Evolutionary conservation across 2,329 filamentous ascomycete genomes (phyloP), one percentile per base, ranked within the genome.

Genomic region (Dryadomyces quercivorus): DNA sequence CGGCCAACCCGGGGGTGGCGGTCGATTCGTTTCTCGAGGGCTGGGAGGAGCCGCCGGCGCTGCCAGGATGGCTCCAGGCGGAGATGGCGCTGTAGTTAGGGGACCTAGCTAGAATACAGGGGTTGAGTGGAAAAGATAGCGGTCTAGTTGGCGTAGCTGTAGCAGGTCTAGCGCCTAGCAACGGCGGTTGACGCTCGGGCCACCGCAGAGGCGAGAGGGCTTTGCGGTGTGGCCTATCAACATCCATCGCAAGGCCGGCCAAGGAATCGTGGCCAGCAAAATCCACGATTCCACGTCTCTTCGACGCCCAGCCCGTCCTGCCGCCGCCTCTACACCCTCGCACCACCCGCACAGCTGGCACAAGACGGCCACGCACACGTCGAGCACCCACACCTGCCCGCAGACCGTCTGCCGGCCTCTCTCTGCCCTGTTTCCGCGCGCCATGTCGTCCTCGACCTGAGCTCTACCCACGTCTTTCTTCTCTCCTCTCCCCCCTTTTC

Each of bases 1-100:
- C 85, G 0, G 71, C 72, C 7, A 75, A 74, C 10, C 69, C 73
- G 20, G 74, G 76, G 21, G 73, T 80, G 1, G 71, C 73, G 60
- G 74, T 69, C 60, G 67, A 70, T 56, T 72, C 66, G 54, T 86
- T 81, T 70, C 70, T 81, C 51, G 69, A 75, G 59, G 78, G 78
- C 12, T 88, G 84, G 84, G 73, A 77, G 47, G 72, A 69, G 57
- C 72, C 72, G 56, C 83, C 84, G 7, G 66, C 60, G 34, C 66
- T 86, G 51, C 84, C 84, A 3, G 68, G 60, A 20, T 87, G 84
- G 84, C 65, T 86, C 60, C 67, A 66, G 64, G 69, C 68, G 38
- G 75, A 79, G 67, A 77, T 83, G 48, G 56, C 10, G 36, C 36
- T 40, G 4, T 40, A 16, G 15, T 12, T n/a, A n/a, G n/a, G n/a